Evolutionary conservation across 495 filamentous ascomycete genomes (phyloP).

Genomic region (Aspergillus bridgeri): DNA sequence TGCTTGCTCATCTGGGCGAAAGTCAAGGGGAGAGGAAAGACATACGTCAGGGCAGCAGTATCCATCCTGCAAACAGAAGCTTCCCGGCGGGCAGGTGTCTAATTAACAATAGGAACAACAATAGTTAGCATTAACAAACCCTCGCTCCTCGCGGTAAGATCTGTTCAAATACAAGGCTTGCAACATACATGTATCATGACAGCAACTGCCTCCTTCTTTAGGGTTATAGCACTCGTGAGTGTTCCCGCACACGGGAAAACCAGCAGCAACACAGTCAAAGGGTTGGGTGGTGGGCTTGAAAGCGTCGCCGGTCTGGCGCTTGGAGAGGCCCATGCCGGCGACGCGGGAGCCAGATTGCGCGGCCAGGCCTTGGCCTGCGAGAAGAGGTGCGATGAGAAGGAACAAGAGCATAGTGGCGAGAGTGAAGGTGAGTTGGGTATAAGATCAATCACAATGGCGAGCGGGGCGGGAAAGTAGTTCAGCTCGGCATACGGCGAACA

Average conservation of each 20-base stretch:
- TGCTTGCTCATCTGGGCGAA: too few species aligned
- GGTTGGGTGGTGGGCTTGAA: conserved; percentile 14
- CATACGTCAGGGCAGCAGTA: neutral
- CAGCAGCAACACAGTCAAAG: conserved; percentile 14
- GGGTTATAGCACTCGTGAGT: neutral
- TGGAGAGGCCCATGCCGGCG: conserved; percentile 1
- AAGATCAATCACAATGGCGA: too few species aligned
- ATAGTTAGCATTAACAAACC: neutral
- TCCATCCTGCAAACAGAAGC: neutral
- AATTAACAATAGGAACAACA: neutral
- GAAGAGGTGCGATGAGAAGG: neutral
- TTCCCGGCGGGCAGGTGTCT: neutral
- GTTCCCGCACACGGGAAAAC: neutral
- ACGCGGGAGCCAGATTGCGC: neutral
- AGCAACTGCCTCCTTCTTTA: neutral
- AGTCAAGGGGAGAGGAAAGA: neutral
- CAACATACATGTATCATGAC: neutral
- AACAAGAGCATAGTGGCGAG: neutral
- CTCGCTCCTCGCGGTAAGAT: too few species aligned
- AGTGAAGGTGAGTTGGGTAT: neutral
- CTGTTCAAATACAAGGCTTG: too few species aligned
- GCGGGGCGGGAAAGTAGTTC: too few species aligned
- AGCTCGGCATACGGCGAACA: neutral
- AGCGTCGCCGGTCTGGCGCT: conserved; percentile 10
- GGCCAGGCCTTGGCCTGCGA: neutral